Evolutionary conservation across 2,329 filamentous ascomycete genomes (phyloP), one percentile per base, ranked within the genome.

Genomic region (Aulographum hederae): DNA sequence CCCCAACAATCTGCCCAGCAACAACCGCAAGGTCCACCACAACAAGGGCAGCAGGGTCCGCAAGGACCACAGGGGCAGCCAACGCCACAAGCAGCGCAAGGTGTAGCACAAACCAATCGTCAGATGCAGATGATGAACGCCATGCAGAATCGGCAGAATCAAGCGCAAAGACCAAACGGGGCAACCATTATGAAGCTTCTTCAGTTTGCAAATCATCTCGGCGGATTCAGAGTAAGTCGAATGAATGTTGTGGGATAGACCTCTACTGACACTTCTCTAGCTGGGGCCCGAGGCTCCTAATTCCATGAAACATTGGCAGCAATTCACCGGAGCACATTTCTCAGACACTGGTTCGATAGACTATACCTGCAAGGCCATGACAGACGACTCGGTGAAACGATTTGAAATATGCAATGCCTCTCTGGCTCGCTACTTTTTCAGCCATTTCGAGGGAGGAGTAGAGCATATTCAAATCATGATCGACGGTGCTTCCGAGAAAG

Each of bases 401-500:
- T 94, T 85, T 45, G 85, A 94, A 49, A 82, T 95, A 30, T 69
- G 76, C 3, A 80, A 71, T 36, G 70, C 84, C 3, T 79, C 79
- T 1, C 63, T 98, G 28, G 72, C 86, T 20, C 73, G 86, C 45
- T 95, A 89, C 52, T 94, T 93, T 50, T 73, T 78, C 44, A 85
- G 81, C 0, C 78, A 92, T 45, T 94, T 89, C 48, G 75, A 77
- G 35, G 86, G 81, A 37, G 85, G 84, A 5, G 74, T 94, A 34
- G 77, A 70, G 42, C 80, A 74, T 33, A 80, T 95, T 43, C 82
- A 93, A 50, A 67, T 95, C 48, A 71, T 84, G 15, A 67, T 92
- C 44, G 84, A 92, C 43, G 74, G 71, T 23, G 58, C 67, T 12
- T 58, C 56, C 18, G 70, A 77, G 41, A 61, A 56, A 23, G 8